Base-by-base conservation (phyloP, 2,329 filamentous ascomycete species). In the Amesomyces nigricolor region DNA sequence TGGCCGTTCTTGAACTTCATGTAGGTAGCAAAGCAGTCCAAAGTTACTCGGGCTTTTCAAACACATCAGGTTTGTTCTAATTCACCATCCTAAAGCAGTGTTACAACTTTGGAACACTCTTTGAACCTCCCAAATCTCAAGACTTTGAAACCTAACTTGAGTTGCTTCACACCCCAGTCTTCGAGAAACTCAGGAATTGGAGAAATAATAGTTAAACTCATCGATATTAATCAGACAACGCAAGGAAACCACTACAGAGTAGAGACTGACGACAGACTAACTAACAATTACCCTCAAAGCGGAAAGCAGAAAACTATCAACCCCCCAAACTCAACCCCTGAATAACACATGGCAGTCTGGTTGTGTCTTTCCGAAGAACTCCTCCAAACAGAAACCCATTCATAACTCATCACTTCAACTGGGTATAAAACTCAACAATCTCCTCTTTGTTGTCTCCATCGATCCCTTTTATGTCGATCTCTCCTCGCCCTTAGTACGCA, bases 361-460 rank as follows among this genome's bases (percentile, higher is more conserved):
- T 19, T 30, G 22, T 26, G 22, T 32, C 5, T 17, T 22, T 10
- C 43, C 50, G 16, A 19, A 42, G 9, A 42, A 17, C 10, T 13
- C 17, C 16, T 14, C 35, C 29, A 52, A 14, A 16, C 29, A 9
- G 22, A 30, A 42, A 16, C 47, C 16, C 19, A 35, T 11, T 17
- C 37, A 22, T 40, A 17, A 49, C 47, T 49, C 19, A 38, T 49
- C 50, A 39, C 53, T 47, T 38, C 29, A 38, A 53, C 35, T 42
- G 53, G 54, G 54, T 52, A 53, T 53, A 45, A 53, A 46, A 53
- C 39, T 45, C 16, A 17, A 47, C 47, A 37, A 37, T 37, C 42
- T 22, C 8, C 44, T 19, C 29, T 3, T 9, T 13, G 32, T 35
- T 9, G 4, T 7, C 13, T 16, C 3, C 29, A 14, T 44, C 3